Base-by-base conservation (phyloP, 2,329 filamentous ascomycete genomes). In the Arthroderma sp. region DNA sequence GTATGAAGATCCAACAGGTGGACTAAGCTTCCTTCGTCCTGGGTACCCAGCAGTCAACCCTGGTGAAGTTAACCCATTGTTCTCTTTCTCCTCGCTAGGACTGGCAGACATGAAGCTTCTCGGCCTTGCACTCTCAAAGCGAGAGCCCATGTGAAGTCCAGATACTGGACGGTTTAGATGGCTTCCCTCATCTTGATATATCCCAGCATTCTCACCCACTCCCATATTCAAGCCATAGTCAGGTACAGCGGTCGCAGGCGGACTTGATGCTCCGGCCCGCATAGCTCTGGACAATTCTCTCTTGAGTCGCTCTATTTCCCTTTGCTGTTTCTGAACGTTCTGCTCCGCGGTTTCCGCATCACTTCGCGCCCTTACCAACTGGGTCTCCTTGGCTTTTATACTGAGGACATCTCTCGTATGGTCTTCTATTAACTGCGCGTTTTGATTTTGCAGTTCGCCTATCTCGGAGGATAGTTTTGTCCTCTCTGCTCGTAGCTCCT, bases 361-460 rank as follows among this genome's bases (percentile, higher is more conserved):
- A 52, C 84, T 87, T 44, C 88, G 77, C 7, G 91, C 88, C 38
- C 91, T 82, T 6, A 96, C 89, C 4, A 98, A 75, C 57, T 98
- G 91, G 3, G 91, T 96, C 64, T 98, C 91, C 65, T 98, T 98
- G 9, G 91, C 91, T 63, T 96, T 96, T 68, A 98, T 93, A 54
- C 87, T 91, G 36, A 98, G 72, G 0, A 95, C 86, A 56, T 98
- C 89, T 40, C 89, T 77, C 0, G 91, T 98, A 62, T 96, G 89
- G 56, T 96, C 89, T 65, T 98, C 91, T 49, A 98, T 98, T 31
- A 98, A 72, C 51, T 91, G 83, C 27, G 91, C 91, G 57, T 98
- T 98, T 61, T 95, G 86, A 56, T 94, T 93, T 66, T 95, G 93
- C 29, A 98, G 74, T 64, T 96, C 91, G 54, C 89, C 83, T 36